Base-by-base conservation (phyloP, 2,329 filamentous ascomycete genomes). In the Juglanconis oblonga region DNA sequence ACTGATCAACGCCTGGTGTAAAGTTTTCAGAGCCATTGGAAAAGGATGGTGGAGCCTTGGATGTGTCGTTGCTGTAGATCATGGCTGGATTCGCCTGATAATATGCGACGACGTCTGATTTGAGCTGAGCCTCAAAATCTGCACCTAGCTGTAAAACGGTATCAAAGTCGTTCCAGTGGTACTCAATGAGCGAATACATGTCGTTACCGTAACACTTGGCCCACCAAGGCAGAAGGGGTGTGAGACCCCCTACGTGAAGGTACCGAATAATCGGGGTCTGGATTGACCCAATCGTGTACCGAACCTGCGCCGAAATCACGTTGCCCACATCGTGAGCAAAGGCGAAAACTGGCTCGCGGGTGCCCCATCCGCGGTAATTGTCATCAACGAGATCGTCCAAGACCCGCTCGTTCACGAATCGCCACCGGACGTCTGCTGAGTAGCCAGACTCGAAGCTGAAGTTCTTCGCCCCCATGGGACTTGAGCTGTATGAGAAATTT, bases 201-300 rank as follows among this genome's bases (percentile, higher is more conserved):
- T 78, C 81, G 2, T n/a, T 24, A 1, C 75, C 71, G 69, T 92
- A 92, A 79, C 87, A 92, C 1, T 87, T 89, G 64, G 83, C 81
- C 90, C 90, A 94, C 8, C 93, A 73, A 4, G 89, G 90, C 49
- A 84, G 80, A 89, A 94, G 92, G 66, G 81, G 76, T 1, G 89
- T 92, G 63, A 92, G 72, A 1, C 90, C 90, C 31, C 88, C 83
- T 32, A 87, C 83, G 5, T 89, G 85, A 24, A 90, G 89, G 73
- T 84, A 94, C 67, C 92, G 89, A 10, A 89, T 86, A 32, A 93
- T 87, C 0, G 89, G 88, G 65, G 91, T 82, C 67, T 93, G 90
- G 31, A 89, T 83, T 63, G 91, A 84, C 3, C 88, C 85, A 65
- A 94, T 81, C 1, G 89, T 92, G 70, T 92, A 93, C 1, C 88